Evolutionary conservation across 148 eudicot genomes (phyloP).

Genomic region (Euryodendron excelsum): DNA sequence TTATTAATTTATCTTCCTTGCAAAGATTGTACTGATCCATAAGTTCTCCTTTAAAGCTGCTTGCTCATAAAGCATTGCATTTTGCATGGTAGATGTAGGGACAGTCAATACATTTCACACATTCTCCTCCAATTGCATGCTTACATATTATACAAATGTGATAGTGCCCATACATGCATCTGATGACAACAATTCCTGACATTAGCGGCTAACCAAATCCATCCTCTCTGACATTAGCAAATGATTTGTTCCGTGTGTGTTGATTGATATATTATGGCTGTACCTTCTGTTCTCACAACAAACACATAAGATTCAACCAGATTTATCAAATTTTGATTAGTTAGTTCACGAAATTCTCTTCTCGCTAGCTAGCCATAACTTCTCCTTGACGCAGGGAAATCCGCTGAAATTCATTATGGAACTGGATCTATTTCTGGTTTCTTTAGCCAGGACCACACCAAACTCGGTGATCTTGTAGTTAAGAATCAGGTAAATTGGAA

Average conservation of each 20-base stretch:
- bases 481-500: slow-evolving; percentile 56
- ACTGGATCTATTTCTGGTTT: slow-evolving; percentile 92
- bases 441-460: slow-evolving; percentile 75
- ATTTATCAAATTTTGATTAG: neutral
- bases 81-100: too few species aligned
- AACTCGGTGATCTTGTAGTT: slow-evolving; percentile 73
- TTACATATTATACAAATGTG: neutral
- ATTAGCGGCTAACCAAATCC: neutral
- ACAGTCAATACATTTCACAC: too few species aligned
- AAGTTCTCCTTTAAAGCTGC: too few species aligned
- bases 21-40: too few species aligned
- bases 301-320: neutral
- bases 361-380: neutral
- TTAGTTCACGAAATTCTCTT: neutral
- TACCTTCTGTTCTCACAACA: neutral
- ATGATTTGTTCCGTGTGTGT: too few species aligned
- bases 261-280: neutral
- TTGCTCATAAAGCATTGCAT: too few species aligned
- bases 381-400: slow-evolving; percentile 52
- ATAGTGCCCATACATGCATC: too few species aligned
- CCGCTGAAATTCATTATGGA: slow-evolving; percentile 85
- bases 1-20: too few species aligned
- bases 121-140: too few species aligned
- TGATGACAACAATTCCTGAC: too few species aligned
- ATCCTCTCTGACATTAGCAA: too few species aligned